Conservation (phyloP, 2,329 filamentous ascomycete species). For the Arthrobotrys sphaeroides region DNA sequence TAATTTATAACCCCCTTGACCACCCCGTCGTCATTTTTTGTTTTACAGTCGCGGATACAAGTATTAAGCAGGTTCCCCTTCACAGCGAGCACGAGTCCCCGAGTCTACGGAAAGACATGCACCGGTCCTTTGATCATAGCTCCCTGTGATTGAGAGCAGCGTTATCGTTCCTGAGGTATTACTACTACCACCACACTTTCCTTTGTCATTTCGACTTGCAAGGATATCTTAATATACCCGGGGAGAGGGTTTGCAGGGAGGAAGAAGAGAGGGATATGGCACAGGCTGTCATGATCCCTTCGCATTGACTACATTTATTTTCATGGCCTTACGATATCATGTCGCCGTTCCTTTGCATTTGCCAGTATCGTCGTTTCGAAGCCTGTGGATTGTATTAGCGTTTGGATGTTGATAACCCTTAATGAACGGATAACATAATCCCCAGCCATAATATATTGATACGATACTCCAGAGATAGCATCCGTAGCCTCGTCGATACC, state of each 20-base stretch:
- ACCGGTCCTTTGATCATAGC: background rate
- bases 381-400: background rate
- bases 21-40: constrained; percentile 6
- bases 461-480: background rate
- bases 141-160: no score
- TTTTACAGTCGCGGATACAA: constrained; percentile 39
- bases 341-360: background rate
- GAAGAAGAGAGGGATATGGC: constrained; percentile 18
- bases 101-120: background rate
- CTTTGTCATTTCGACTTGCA: background rate
- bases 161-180: no score
- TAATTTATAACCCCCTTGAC: constrained; percentile 8
- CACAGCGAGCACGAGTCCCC: background rate
- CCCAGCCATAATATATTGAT: no score
- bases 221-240: background rate
- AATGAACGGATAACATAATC: constrained; percentile 16
- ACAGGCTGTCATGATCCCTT: constrained; percentile 37
- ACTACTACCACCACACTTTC: no score
- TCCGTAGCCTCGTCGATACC: background rate
- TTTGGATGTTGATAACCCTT: background rate
- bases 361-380: background rate
- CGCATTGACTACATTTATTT: no score
- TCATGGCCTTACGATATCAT: constrained; percentile 1
- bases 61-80: constrained; percentile 12
- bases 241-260: background rate